Conservation (phyloP, 2,329 filamentous ascomycete genomes). For the Botrytis fragariae region DNA sequence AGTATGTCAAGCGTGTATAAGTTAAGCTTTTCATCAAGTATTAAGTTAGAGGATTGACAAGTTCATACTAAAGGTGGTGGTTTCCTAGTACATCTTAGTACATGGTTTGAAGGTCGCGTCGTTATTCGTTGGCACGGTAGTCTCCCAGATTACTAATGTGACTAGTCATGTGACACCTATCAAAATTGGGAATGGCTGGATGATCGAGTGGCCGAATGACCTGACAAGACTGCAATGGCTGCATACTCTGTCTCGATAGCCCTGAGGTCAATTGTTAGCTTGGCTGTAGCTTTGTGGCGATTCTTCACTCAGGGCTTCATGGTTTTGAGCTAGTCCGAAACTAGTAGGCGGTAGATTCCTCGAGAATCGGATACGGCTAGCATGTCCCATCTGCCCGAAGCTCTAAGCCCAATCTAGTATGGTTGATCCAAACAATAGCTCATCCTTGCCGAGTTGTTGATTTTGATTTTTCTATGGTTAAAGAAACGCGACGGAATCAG, state of each 20-base stretch:
- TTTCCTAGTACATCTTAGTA: background rate
- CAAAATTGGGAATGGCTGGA: background rate
- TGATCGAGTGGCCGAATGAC: background rate
- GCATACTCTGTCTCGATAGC: background rate
- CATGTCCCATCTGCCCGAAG: background rate
- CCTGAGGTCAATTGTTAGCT: background rate
- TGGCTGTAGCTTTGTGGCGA: background rate
- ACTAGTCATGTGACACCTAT: background rate
- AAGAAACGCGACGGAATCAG: conserved; percentile 11
- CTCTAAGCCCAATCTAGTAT: background rate
- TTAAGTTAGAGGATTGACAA: background rate
- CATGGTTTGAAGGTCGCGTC: background rate
- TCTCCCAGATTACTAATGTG: background rate
- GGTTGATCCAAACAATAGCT: background rate
- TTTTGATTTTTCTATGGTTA: background rate
- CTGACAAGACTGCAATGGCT: too few relatives aligned
- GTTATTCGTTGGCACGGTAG: background rate
- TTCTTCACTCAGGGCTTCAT: background rate
- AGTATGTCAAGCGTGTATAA: background rate
- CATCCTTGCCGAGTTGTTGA: conserved; percentile 2
- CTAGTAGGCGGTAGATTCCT: background rate
- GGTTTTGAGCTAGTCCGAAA: background rate
- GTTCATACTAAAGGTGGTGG: background rate
- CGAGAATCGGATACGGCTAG: background rate
- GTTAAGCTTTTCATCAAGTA: background rate